Evolutionary conservation across 2,329 filamentous ascomycete species (phyloP).

Genomic region (Sporothrix inflata): DNA sequence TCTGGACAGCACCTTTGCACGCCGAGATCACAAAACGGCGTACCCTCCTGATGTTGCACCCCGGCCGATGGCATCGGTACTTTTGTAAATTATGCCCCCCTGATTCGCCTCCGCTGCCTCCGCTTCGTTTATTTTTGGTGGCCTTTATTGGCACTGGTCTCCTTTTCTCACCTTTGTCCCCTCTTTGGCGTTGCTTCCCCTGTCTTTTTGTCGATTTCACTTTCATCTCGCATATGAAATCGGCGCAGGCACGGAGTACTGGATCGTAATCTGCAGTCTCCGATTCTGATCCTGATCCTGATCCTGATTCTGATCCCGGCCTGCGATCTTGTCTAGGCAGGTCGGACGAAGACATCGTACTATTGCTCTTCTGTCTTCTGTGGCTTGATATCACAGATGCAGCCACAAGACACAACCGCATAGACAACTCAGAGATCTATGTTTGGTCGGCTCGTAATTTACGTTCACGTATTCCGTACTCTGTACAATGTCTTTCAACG

Average conservation of each 20-base stretch:
- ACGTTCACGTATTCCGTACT: no score
- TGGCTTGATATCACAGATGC: background rate
- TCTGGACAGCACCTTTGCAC: background rate
- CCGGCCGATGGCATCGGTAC: no score
- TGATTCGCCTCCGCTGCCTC: background rate
- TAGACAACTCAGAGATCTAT: no score
- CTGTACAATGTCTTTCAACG: no score
- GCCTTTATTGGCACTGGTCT: no score
- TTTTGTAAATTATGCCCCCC: background rate
- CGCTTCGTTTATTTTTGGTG: no score
- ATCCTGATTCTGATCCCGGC: background rate
- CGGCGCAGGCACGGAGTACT: background rate
- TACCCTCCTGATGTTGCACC: background rate
- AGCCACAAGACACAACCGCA: background rate
- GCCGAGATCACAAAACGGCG: background rate
- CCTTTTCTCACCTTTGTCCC: background rate
- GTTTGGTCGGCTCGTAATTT: no score
- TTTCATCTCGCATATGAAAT: constrained; percentile 1
- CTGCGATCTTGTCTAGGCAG: background rate
- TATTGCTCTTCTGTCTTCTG: background rate
- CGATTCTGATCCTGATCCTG: background rate
- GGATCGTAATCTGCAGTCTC: background rate
- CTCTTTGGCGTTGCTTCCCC: background rate
- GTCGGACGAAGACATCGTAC: background rate
- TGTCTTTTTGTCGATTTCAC: background rate